Evolutionary conservation across 306 rosid genomes (phyloP), one percentile per base, ranked within the genome.

Genomic region (Mimosa bimucronata): DNA sequence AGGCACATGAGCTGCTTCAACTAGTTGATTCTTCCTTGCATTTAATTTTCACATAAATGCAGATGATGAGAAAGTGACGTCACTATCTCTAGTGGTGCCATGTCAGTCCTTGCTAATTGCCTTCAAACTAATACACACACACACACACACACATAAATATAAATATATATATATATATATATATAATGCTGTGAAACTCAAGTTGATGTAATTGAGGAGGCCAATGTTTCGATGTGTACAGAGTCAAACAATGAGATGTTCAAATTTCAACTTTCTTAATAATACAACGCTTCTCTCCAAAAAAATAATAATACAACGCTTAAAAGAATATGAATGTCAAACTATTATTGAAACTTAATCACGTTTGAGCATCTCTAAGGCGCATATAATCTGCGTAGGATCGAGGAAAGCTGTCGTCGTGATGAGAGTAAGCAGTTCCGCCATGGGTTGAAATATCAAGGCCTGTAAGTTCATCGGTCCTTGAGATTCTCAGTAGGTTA

Each of bases 361-460:
- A 55, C 2, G 5, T n/a, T 44, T 69, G 26, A 25, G 66, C 69
- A 2, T 68, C 67, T 14, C 71, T 86, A 28, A 83, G 2, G 3
- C 83, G 81, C 38, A 82, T 11, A 53, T 84, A 87, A 55, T 85
- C 86, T 65, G 73, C 45, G 65, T 86, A 85, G 29, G 84, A 77
- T 42, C 38, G 82, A 55, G 62, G 62, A 10, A 60, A 23, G 42
- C 71, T 16, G 6, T 86, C 87, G 25, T 88, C 92, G 7, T 82
- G 66, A 66, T 66, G 78, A 79, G 84, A 40, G 44, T 91, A 91
- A 55, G 94, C 98, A 83, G 79, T 74, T 5, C 97, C 93, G 78
- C 97, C 97, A 75, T 93, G 94, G 53, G 84, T 84, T 30, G 92
- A 93, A 60, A 93, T 83, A 66, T 91, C 97, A 74, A 89, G 91